Evolutionary conservation across 2,329 filamentous ascomycete genomes (phyloP), one percentile per base, ranked within the genome.

Genomic region (Colletotrichum orchidophilum): DNA sequence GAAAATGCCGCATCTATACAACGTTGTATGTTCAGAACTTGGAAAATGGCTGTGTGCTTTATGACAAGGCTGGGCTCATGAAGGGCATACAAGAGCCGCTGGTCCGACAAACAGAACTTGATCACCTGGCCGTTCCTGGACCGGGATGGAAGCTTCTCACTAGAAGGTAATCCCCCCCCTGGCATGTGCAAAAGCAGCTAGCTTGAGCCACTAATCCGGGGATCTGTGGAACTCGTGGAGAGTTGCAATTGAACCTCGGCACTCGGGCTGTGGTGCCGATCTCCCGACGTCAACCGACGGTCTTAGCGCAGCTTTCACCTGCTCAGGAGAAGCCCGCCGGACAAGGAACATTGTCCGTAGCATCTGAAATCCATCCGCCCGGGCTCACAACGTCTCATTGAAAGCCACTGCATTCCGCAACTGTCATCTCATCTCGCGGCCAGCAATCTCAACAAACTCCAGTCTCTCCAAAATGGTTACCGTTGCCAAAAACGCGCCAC

Each of bases 221-320:
- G 58, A 60, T 29, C 39, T 49, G 39, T 21, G 58, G 58, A 53
- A 15, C 11, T 52, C 27, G 46, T 52, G 46, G 67, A 18, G 63
- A 50, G 26, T 27, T 26, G 33, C 46, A 52, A 53, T 62, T 58
- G 57, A 59, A 68, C 68, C 68, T 71, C 68, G 68, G 68, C 68
- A 71, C 52, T 71, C 68, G 68, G 68, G 33, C 68, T n/a, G 57
- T 26, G 46, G 54, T 68, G 58, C 68, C 68, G 68, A 71, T 35
- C 68, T 55, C 64, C 68, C 64, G 64, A 68, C 58, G 68, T 60
- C 68, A 71, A 67, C 68, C 68, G 68, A 59, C 35, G 29, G 49
- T 24, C 21, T 62, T 27, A 39, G 65, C 52, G 39, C 26, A 31
- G 27, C 67, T 70, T 70, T 70, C 67, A 70, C 42, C 58, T 71